Conservation (phyloP, 352 stramenopile species). For the Pythium periplocum region DNA sequence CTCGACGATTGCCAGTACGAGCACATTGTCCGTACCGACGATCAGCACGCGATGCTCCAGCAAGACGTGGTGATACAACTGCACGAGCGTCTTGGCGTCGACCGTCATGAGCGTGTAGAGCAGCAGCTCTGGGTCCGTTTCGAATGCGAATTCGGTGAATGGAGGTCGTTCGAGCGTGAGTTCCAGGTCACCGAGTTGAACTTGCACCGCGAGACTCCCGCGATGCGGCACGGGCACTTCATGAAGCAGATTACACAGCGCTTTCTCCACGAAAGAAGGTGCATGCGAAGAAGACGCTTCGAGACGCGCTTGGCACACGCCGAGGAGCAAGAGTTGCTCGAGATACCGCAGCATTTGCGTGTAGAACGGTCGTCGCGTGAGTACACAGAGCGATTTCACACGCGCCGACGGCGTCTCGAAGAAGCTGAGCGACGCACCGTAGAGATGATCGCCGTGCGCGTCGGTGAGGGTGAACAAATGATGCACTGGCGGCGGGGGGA, state of each 20-base stretch:
- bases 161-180: conserved; percentile 28
- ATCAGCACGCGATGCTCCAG: conserved; percentile 48
- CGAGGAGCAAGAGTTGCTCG: conserved; percentile 46
- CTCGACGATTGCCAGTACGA: conserved; percentile 40
- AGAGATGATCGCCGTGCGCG: conserved; percentile 32
- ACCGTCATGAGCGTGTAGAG: conserved; percentile 41
- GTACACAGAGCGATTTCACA: conserved; percentile 40
- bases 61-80: conserved; percentile 38
- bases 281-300: too few species aligned
- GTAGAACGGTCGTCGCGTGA: conserved; percentile 41
- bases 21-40: conserved; percentile 31
- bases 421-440: conserved; percentile 46
- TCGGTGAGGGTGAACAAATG: conserved; percentile 50
- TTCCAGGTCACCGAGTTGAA: conserved; percentile 25
- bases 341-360: conserved; percentile 40
- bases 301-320: conserved; percentile 22
- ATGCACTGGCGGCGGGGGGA: conserved; percentile 36
- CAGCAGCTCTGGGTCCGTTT: conserved; percentile 45
- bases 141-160: conserved; percentile 37
- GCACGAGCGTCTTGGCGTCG: conserved; percentile 25
- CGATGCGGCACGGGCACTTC: conserved; percentile 38
- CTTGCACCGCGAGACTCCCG: conserved; percentile 26
- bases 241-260: conserved; percentile 45
- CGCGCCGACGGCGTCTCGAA: conserved; percentile 24
- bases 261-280: conserved; percentile 24